phyloP scores from a whole-genome alignment of 352 stramenopile species.

The Globisporangium lucens region DNA sequence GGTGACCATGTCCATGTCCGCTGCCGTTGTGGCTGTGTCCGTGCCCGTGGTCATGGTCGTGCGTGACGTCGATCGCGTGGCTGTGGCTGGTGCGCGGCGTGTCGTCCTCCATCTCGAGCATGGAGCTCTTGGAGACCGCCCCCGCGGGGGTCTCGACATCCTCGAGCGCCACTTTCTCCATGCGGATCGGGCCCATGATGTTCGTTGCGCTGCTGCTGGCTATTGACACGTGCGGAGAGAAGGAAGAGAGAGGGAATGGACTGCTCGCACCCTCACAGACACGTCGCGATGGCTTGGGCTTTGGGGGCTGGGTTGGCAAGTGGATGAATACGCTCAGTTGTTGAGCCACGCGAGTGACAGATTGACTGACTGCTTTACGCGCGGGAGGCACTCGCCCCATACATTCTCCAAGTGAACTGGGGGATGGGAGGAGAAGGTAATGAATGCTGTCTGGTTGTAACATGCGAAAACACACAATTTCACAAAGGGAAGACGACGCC shows the following conservation, averaged over 20 bases:
- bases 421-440: slow-evolving; percentile 4
- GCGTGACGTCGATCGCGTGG: slow-evolving; percentile 8
- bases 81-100: slow-evolving; percentile 7
- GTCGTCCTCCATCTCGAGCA: slow-evolving; percentile 23
- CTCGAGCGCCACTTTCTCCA: slow-evolving; percentile 23
- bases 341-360: background rate
- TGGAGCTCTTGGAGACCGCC: slow-evolving; percentile 16
- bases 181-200: slow-evolving; percentile 16
- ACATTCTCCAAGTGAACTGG: slow-evolving; percentile 7
- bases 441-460: slow-evolving; percentile 7
- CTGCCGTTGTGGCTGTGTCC: background rate
- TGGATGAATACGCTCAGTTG: slow-evolving; percentile 1
- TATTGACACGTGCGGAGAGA: background rate
- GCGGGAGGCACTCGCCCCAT: background rate
- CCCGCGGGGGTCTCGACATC: slow-evolving; percentile 20
- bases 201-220: background rate
- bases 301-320: background rate
- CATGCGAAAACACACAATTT: background rate
- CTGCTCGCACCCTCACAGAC: background rate
- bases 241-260: slow-evolving; percentile 3
- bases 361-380: background rate
- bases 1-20: background rate
- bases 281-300: background rate
- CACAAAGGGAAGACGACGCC: background rate
- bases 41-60: background rate